Conservation (phyloP, 2,329 filamentous ascomycete species). For the Monosporascus sp. region DNA sequence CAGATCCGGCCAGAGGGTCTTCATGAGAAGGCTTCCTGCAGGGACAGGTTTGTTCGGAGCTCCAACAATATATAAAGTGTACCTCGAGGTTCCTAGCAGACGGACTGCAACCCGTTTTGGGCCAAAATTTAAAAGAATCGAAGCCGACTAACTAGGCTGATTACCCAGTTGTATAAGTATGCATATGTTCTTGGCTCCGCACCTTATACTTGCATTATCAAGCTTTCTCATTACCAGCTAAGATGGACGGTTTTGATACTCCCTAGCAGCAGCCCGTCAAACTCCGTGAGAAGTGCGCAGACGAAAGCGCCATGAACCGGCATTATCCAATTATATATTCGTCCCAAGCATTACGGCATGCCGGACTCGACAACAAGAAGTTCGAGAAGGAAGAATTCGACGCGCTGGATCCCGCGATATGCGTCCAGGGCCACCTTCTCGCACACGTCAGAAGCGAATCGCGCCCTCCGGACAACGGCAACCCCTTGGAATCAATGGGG, state of each 20-base stretch:
- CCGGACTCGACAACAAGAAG: neutral
- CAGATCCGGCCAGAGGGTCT: no score
- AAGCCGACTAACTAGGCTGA: no score
- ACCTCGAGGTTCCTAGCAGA: no score
- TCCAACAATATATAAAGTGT: no score
- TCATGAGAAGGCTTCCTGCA: no score
- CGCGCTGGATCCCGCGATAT: neutral
- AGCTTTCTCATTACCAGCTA: no score
- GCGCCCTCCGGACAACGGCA: neutral
- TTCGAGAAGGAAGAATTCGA: neutral
- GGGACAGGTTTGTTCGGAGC: no score
- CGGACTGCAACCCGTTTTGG: no score
- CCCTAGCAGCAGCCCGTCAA: neutral
- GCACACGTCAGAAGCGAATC: neutral
- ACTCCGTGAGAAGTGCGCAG: neutral
- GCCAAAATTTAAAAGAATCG: no score
- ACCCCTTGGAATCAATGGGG: neutral
- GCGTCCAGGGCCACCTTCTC: neutral
- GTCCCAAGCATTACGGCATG: neutral
- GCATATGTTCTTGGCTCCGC: no score
- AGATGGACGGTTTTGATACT: neutral
- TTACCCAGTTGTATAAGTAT: no score
- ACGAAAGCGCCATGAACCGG: neutral
- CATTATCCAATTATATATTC: neutral
- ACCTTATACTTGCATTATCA: no score